Base-by-base conservation (phyloP, 2,329 filamentous ascomycete genomes). In the Cryphonectria nitschkei region DNA sequence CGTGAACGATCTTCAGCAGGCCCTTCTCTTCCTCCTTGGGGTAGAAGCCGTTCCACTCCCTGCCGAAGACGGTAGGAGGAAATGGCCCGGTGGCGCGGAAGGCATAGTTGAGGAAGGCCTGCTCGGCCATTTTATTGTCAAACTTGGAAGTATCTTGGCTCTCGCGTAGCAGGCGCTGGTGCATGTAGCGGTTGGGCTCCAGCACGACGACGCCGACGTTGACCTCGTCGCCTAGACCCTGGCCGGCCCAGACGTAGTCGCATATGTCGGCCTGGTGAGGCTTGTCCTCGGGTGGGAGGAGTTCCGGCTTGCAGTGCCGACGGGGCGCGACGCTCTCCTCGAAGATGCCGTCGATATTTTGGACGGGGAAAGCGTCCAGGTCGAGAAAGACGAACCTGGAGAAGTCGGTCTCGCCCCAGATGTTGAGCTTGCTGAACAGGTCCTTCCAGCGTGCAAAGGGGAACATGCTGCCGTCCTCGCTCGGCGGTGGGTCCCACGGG, bases 391-490 rank as follows among this genome's bases (percentile, higher is more conserved):
- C 65, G 52, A 73, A 41, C 37, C 69, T 63, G 6, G 62, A 14
- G n/a, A 71, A 39, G 66, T 71, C 68, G 46, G 64, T 56, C 71
- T 69, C 63, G 7, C 56, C 71, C 71, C 69, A 71, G 58, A 73
- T 73, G 63, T 73, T 73, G 66, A 71, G 71, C 71, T 68, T 73
- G 68, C 65, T 67, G 66, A 71, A 73, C 22, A 71, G 68, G 63
- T 73, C 71, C 54, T 37, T 29, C 71, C 69, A 71, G n/a, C 69
- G 71, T 7, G 68, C 71, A 32, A 71, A 73, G 32, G 71, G 71
- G 52, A 71, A 70, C 34, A 68, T 68, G 39, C 65, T 37, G 6
- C 58, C 68, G 32, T 61, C 62, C 26, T 50, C 68, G 63, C 13
- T 52, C 43, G n/a, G 56, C 34, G 71, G 71, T 14, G 71, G 71